A percentile compares a stretch with the other conserved stretches of the same genome.
phyloP scores from a whole-genome alignment of 208 protist genomes.

The Naegleria fowleri region DNA sequence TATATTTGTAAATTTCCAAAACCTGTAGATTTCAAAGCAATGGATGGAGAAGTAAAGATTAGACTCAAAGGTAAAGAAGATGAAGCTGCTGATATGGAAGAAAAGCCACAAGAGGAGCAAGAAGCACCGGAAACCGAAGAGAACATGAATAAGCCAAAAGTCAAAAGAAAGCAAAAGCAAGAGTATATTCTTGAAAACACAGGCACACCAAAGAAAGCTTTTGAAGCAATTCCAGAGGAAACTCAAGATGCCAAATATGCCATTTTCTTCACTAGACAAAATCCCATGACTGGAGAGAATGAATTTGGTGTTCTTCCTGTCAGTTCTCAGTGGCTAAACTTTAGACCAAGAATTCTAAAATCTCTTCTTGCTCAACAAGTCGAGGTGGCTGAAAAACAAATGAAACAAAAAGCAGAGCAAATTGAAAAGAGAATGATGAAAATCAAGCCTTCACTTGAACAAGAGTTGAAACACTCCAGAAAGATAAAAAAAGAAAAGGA shows the following conservation, averaged over 20 bases:
- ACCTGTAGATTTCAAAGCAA: not conserved
- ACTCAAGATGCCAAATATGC: slow-evolving; percentile 1
- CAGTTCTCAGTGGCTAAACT: not conserved
- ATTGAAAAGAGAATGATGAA: not conserved
- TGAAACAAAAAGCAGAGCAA: not conserved
- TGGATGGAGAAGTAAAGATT: not conserved
- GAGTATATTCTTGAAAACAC: not conserved
- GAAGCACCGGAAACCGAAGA: not conserved
- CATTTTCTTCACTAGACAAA: not conserved
- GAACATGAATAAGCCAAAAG: not conserved
- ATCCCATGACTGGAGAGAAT: not conserved
- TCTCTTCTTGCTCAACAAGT: not conserved
- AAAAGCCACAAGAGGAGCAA: not conserved
- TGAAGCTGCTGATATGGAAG: not conserved
- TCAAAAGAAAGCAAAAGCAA: not conserved
- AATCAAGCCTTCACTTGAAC: not conserved
- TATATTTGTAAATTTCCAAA: slow-evolving; percentile 9
- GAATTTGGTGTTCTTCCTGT: slow-evolving; percentile 2
- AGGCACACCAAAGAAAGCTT: not conserved
- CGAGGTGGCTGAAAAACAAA: not conserved
- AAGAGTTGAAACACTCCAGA: not conserved
- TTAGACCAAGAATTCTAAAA: not conserved
- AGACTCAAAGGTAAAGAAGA: not conserved
- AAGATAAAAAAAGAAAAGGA: not conserved
- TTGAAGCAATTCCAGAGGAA: not conserved